These are phyloP conservation scores for Diaporthe humulicola DNA, from an alignment of 2,329 filamentous ascomycete genomes.

Conservation along the genomic window DNA sequence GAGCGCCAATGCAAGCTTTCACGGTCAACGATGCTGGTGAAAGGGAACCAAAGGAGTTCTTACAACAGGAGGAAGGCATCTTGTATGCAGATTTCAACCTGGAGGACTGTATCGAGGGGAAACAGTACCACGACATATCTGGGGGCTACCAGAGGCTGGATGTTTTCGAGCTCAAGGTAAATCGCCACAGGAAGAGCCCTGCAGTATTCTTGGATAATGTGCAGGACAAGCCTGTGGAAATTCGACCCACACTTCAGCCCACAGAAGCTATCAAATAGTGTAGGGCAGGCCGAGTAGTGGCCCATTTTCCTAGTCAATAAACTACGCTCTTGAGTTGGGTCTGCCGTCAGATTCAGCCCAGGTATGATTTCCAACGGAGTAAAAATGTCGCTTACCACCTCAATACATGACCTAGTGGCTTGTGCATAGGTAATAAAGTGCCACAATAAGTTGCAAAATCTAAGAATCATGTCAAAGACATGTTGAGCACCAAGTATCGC, in stretches of 20 bases:
- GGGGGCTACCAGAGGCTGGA: constrained; percentile 42
- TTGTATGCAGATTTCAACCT: constrained; percentile 39
- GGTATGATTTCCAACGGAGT: background rate
- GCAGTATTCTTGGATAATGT: background rate
- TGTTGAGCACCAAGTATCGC: background rate
- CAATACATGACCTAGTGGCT: no score
- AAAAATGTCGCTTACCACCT: no score
- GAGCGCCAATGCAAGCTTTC: constrained; percentile 5
- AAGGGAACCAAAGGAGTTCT: constrained; percentile 35
- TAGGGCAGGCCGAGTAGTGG: background rate
- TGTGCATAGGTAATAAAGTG: background rate
- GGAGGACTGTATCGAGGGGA: constrained; percentile 33
- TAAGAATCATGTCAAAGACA: background rate
- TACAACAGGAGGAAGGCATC: constrained; percentile 34
- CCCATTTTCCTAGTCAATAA: background rate
- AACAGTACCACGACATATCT: constrained; percentile 39
- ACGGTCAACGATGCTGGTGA: background rate
- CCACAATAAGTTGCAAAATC: background rate
- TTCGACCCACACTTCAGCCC: background rate
- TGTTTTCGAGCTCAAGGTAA: constrained; percentile 32
- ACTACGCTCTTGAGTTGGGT: background rate
- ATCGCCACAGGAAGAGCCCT: constrained; percentile 12
- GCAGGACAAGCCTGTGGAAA: background rate
- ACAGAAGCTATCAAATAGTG: background rate
- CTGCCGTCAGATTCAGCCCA: background rate